A percentile compares a stretch with the other conserved stretches of the same genome.
phyloP scores from a whole-genome alignment of 768 basidiomycete genomes.

The Russula vinacea region DNA sequence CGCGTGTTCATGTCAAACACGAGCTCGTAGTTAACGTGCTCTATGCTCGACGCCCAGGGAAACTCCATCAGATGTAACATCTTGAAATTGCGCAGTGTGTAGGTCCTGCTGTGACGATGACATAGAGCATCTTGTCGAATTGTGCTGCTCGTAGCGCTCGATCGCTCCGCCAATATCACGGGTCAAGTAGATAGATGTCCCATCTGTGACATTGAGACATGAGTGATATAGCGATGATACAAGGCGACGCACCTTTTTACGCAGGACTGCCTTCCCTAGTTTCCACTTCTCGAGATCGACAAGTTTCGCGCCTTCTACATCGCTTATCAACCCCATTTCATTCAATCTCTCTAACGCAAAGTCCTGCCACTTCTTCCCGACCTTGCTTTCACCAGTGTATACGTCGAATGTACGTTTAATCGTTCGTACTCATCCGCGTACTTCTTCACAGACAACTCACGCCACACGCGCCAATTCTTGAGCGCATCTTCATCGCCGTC shows the following conservation, averaged over 20 bases:
- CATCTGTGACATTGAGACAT: constrained; percentile 53
- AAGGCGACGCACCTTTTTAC: constrained; percentile 65
- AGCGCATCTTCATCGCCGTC: constrained; percentile 84
- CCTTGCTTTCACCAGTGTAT: constrained; percentile 87
- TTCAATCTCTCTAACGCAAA: constrained; percentile 65
- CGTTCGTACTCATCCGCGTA: constrained; percentile 84
- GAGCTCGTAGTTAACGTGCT: constrained; percentile 89
- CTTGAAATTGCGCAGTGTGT: constrained; percentile 86
- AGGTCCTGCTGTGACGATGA: constrained; percentile 83
- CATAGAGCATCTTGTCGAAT: constrained; percentile 94
- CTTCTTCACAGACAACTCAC: constrained; percentile 86
- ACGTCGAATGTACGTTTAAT: constrained; percentile 85
- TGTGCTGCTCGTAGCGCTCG: constrained; percentile 88
- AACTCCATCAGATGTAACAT: constrained; percentile 86
- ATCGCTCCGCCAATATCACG: constrained; percentile 94
- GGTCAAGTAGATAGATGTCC: constrained; percentile 90
- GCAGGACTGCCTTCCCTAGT: constrained; percentile 87
- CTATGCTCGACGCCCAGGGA: constrained; percentile 76
- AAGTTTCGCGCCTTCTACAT: constrained; percentile 77
- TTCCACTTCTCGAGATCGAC: constrained; percentile 87
- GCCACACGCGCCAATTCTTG: constrained; percentile 89
- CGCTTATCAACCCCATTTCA: constrained; percentile 71
- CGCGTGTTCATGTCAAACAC: constrained; percentile 95
- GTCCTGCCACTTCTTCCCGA: constrained; percentile 69
- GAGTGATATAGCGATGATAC: not conserved